Evolutionary conservation across 352 stramenopile species (phyloP).

Genomic region (Thalassiosira mediterranea): DNA sequence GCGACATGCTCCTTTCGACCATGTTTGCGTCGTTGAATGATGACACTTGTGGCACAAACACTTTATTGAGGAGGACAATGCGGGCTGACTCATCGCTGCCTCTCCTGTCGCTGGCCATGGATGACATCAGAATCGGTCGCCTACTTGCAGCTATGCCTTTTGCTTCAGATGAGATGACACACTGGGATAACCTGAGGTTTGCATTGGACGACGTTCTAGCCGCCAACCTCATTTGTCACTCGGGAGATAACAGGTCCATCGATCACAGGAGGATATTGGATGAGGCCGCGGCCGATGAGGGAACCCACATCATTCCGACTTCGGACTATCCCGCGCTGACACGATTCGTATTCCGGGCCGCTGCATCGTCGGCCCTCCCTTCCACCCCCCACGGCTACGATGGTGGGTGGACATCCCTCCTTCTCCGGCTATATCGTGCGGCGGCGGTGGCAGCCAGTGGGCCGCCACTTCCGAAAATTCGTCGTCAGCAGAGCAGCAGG

Average conservation of each 20-base stretch:
- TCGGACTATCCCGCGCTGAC: constrained; percentile 55
- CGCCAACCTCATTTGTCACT: constrained; percentile 43
- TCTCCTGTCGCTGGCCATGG: constrained; percentile 49
- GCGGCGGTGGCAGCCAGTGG: constrained; percentile 26
- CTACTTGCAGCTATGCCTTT: constrained; percentile 23
- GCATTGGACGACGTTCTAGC: constrained; percentile 39
- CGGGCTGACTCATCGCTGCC: constrained; percentile 45
- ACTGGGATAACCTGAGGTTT: constrained; percentile 44
- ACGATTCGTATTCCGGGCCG: constrained; percentile 37
- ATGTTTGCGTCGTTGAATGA: constrained; percentile 28
- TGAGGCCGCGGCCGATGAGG: constrained; percentile 31
- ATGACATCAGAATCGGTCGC: constrained; percentile 39
- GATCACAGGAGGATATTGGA: constrained; percentile 10
- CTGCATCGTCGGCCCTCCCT: too few relatives aligned
- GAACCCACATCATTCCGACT: constrained; percentile 40
- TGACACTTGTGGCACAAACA: not conserved
- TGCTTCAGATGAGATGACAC: constrained; percentile 11
- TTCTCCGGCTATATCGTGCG: constrained; percentile 48
- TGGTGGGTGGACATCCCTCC: constrained; percentile 38
- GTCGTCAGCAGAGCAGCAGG: constrained; percentile 2
- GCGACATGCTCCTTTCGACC: constrained; percentile 34
- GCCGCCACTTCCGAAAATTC: constrained; percentile 9
- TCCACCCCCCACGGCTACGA: not conserved
- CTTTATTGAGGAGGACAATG: constrained; percentile 16
- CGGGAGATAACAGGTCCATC: not conserved